Conservation (phyloP, 192 early-diverging fungal species). For the Podila minutissima region DNA sequence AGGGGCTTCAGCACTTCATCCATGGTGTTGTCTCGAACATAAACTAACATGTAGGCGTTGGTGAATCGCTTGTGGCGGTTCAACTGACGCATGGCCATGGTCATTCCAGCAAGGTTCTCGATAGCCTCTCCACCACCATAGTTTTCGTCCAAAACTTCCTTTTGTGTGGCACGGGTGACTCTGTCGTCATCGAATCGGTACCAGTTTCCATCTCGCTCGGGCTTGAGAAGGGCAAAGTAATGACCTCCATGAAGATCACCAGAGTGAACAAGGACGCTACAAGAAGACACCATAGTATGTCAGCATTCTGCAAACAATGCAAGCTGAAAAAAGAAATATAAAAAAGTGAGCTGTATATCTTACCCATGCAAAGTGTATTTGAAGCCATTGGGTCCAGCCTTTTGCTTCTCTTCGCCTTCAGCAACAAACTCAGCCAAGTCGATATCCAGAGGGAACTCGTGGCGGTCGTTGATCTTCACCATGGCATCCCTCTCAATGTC, state of each 20-base stretch:
- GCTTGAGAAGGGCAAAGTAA: conserved; percentile 92
- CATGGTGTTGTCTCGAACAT: conserved; percentile 84
- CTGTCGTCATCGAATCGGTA: conserved; percentile 96
- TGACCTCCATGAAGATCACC: conserved; percentile 94
- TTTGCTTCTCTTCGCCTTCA: conserved; percentile 67
- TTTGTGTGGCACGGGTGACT: conserved; percentile 79
- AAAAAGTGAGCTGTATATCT: neutral
- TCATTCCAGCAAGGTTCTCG: conserved; percentile 40
- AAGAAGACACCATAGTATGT: neutral
- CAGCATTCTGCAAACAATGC: neutral
- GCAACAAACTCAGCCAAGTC: conserved; percentile 87
- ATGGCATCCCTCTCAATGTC: conserved; percentile 89
- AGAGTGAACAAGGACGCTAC: conserved; percentile 92
- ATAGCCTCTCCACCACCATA: conserved; percentile 82
- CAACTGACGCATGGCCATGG: conserved; percentile 57
- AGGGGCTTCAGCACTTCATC: conserved; percentile 78
- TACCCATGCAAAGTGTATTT: conserved; percentile 91
- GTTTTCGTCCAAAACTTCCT: conserved; percentile 94
- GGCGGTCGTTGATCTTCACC: conserved; percentile 98
- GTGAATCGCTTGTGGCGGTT: conserved; percentile 81
- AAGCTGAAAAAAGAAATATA: neutral
- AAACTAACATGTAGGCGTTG: conserved; percentile 99
- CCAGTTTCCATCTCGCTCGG: conserved; percentile 83
- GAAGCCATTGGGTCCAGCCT: conserved; percentile 59
- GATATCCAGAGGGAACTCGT: conserved; percentile 91